A percentile compares a stretch with the other conserved stretches of the same genome.
phyloP scores from a whole-genome alignment of 2,329 filamentous ascomycete genomes.

The Fusarium albosuccineum region DNA sequence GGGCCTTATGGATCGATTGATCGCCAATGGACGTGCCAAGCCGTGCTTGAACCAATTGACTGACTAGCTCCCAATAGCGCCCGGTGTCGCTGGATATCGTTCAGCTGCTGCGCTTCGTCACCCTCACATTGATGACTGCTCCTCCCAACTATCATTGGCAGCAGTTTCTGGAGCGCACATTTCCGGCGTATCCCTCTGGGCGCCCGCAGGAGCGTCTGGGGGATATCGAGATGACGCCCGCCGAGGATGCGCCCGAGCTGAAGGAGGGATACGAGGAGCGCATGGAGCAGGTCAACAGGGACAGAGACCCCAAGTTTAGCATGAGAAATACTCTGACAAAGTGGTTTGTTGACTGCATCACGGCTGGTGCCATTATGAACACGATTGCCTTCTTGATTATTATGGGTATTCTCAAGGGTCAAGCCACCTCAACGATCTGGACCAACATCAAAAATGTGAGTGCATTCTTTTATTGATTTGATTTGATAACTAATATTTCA shows the following conservation, averaged over 20 bases:
- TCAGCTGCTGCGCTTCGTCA: constrained; percentile 66
- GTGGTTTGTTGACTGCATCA: constrained; percentile 66
- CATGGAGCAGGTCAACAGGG: constrained; percentile 35
- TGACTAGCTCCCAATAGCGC: constrained; percentile 29
- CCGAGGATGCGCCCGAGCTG: constrained; percentile 40
- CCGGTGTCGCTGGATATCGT: constrained; percentile 61
- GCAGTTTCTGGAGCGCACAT: constrained; percentile 64
- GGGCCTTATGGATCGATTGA: too few species aligned
- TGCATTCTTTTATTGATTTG: background rate
- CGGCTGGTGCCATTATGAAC: constrained; percentile 60
- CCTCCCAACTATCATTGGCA: constrained; percentile 72
- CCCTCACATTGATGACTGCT: constrained; percentile 64
- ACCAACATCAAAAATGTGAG: constrained; percentile 55
- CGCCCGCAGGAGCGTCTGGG: constrained; percentile 25
- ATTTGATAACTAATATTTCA: background rate
- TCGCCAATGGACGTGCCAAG: too few species aligned
- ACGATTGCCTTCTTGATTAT: constrained; percentile 61
- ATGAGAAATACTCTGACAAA: constrained; percentile 59
- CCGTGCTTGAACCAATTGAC: background rate
- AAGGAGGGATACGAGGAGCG: constrained; percentile 41
- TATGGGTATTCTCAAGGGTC: constrained; percentile 61
- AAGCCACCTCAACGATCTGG: constrained; percentile 52
- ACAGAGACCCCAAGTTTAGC: constrained; percentile 52
- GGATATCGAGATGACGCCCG: constrained; percentile 48
- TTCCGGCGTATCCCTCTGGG: constrained; percentile 59